Evolutionary conservation across 2,329 filamentous ascomycete genomes (phyloP).

Genomic region (Sphaceloma murrayae): DNA sequence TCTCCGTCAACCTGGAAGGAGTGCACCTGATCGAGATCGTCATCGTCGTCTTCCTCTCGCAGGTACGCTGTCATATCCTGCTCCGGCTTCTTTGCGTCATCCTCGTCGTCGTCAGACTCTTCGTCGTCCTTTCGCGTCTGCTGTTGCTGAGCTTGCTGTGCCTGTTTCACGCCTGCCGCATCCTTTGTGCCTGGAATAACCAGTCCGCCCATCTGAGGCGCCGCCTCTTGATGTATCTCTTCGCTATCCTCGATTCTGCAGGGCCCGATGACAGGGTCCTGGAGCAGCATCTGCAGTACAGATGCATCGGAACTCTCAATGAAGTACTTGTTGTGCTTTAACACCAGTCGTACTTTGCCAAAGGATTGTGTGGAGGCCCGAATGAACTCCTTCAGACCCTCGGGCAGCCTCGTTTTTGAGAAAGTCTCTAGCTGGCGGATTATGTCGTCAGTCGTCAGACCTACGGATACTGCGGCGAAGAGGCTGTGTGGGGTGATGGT

Average conservation of each 20-base stretch:
- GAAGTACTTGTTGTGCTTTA: constrained; percentile 91
- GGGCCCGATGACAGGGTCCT: constrained; percentile 71
- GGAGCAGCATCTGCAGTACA: constrained; percentile 76
- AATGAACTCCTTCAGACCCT: constrained; percentile 70
- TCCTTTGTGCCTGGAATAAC: constrained; percentile 93
- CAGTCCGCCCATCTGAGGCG: constrained; percentile 75
- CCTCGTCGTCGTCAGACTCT: constrained; percentile 43
- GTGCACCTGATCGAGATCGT: constrained; percentile 78
- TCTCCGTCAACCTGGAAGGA: constrained; percentile 82
- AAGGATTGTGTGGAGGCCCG: constrained; percentile 79
- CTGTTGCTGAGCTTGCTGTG: constrained; percentile 37
- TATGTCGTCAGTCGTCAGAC: constrained; percentile 81
- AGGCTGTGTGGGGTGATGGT: constrained; percentile 82
- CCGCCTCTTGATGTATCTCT: constrained; percentile 66
- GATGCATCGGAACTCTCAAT: constrained; percentile 84
- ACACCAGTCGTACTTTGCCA: constrained; percentile 88
- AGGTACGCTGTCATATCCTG: constrained; percentile 59
- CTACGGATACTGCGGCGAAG: constrained; percentile 90
- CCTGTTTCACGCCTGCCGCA: constrained; percentile 74
- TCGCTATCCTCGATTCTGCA: constrained; percentile 65
- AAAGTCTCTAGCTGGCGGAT: constrained; percentile 80
- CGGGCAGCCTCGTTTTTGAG: constrained; percentile 77
- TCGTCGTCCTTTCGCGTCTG: constrained; percentile 38
- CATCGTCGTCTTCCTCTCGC: constrained; percentile 68
- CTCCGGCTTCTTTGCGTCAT: constrained; percentile 43